Percentiles rank a stretch among this genome's conserved stretches.
phyloP scores from a whole-genome alignment of 169 alveolate genomes.

The Cryptosporidium xiaoi region DNA sequence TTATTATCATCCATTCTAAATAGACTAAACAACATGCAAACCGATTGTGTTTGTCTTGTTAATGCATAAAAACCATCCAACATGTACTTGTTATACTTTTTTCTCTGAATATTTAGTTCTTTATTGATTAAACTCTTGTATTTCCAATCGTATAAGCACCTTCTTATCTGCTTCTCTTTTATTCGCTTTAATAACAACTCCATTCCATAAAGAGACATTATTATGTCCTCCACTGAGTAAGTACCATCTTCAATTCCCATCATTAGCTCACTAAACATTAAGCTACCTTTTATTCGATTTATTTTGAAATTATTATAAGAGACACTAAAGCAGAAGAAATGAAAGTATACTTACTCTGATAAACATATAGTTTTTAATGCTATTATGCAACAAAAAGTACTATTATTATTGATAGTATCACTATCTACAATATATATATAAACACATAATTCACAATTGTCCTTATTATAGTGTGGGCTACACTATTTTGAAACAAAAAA shows the following conservation, averaged over 20 bases:
- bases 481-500: neutral
- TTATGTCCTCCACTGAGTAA: slow-evolving; percentile 48
- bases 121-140: slow-evolving; percentile 31
- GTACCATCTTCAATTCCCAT: neutral
- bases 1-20: slow-evolving; percentile 32
- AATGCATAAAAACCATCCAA: slow-evolving; percentile 70
- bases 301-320: too few species aligned
- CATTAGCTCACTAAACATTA: too few species aligned
- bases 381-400: too few species aligned
- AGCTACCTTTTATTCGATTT: neutral
- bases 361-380: too few species aligned
- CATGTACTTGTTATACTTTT: slow-evolving; percentile 57
- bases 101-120: slow-evolving; percentile 40
- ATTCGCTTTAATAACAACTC: slow-evolving; percentile 53
- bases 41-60: slow-evolving; percentile 67
- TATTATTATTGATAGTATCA: too few species aligned
- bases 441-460: too few species aligned
- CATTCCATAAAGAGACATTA: slow-evolving; percentile 36
- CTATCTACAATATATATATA: too few species aligned
- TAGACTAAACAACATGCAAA: slow-evolving; percentile 57
- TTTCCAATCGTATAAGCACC: slow-evolving; percentile 62
- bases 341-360: too few species aligned
- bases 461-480: too few species aligned
- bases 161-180: slow-evolving; percentile 40
- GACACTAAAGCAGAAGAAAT: too few species aligned